Evolutionary conservation across 2,329 filamentous ascomycete species (phyloP).

Genomic region (Torrubiellomyces zombiae): DNA sequence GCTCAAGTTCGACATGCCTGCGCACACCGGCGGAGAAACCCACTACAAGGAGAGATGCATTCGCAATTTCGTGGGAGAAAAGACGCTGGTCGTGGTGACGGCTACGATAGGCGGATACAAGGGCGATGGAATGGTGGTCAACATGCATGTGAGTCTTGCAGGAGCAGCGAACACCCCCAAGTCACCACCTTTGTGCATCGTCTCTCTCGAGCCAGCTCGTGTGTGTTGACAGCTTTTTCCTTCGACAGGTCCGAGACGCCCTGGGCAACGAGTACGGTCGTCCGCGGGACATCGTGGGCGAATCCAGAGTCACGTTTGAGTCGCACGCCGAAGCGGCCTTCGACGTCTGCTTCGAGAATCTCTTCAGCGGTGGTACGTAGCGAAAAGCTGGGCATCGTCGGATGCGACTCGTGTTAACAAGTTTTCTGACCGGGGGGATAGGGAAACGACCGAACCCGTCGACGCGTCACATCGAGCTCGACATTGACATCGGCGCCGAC

Average conservation of each 20-base stretch:
- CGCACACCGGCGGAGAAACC: slow-evolving; percentile 31
- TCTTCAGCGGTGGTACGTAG: slow-evolving; percentile 50
- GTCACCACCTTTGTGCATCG: background rate
- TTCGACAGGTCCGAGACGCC: slow-evolving; percentile 69
- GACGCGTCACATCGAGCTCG: slow-evolving; percentile 66
- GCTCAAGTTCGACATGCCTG: slow-evolving; percentile 85
- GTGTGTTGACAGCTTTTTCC: too few species aligned
- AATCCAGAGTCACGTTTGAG: slow-evolving; percentile 87
- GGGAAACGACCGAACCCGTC: slow-evolving; percentile 27
- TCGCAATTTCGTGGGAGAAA: slow-evolving; percentile 83
- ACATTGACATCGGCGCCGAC: slow-evolving; percentile 91
- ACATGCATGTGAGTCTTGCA: slow-evolving; percentile 79
- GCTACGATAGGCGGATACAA: slow-evolving; percentile 70
- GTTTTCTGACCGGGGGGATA: too few species aligned
- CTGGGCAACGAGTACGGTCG: slow-evolving; percentile 91
- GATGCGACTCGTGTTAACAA: slow-evolving; percentile 4
- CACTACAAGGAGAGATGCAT: slow-evolving; percentile 74
- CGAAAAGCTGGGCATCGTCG: background rate
- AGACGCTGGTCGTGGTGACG: slow-evolving; percentile 90
- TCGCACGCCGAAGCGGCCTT: slow-evolving; percentile 83
- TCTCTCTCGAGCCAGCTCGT: too few species aligned
- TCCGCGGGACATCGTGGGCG: slow-evolving; percentile 80
- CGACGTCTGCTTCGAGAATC: slow-evolving; percentile 92
- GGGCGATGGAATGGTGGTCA: slow-evolving; percentile 83
- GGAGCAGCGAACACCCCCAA: background rate